These are phyloP conservation scores for Mycena albidolilacea DNA, from an alignment of 768 basidiomycete genomes.

Conservation along the genomic window DNA sequence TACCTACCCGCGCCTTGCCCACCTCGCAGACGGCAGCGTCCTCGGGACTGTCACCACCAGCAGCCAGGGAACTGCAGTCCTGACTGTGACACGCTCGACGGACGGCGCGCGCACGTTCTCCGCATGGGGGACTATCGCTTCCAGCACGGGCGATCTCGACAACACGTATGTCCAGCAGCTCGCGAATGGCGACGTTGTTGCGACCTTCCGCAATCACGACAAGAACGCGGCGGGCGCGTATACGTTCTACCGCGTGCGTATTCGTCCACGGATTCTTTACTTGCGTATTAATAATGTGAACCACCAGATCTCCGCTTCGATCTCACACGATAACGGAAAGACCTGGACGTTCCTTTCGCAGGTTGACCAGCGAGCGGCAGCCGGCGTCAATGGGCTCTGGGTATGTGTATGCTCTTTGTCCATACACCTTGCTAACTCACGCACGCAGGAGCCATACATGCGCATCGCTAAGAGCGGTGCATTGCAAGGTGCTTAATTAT, in stretches of 20 bases:
- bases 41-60: conserved; percentile 28
- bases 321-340: conserved; percentile 39
- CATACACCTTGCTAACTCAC: background rate
- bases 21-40: conserved; percentile 35
- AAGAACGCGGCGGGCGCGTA: background rate
- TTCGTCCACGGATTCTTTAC: background rate
- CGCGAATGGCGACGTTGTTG: conserved; percentile 33
- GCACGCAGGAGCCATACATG: conserved; percentile 41
- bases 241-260: conserved; percentile 22
- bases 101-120: conserved; percentile 30
- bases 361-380: conserved; percentile 36
- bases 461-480: conserved; percentile 38
- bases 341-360: conserved; percentile 44
- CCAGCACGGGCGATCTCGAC: conserved; percentile 37
- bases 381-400: conserved; percentile 42
- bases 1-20: conserved; percentile 38
- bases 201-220: conserved; percentile 39
- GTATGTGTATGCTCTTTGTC: conserved; percentile 15
- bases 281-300: background rate
- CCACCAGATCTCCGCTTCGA: conserved; percentile 39
- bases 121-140: conserved; percentile 28
- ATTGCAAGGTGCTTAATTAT: conserved; percentile 19
- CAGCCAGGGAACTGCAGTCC: conserved; percentile 13
- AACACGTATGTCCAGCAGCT: conserved; percentile 31
- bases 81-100: conserved; percentile 36